Percentiles rank a stretch among this genome's conserved stretches.
Evolutionary conservation across 169 alveolate genomes (phyloP).

Genomic region (Cryptosporidium baileyi): DNA sequence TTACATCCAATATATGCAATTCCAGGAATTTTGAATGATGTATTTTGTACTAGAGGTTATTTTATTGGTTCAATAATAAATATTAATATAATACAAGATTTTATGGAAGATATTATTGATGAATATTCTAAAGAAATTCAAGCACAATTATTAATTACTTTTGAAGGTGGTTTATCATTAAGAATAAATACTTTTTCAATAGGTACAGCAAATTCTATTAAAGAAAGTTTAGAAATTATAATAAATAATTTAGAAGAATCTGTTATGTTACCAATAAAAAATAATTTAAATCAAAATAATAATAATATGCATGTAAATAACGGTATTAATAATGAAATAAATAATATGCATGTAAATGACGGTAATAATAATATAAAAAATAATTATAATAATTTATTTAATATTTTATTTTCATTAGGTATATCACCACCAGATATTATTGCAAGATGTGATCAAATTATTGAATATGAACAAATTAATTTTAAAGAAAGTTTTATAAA

Average conservation of each 20-base stretch:
- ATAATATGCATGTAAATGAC: background rate
- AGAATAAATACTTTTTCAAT: conserved; percentile 40
- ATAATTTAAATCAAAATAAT: background rate
- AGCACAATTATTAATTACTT: conserved; percentile 41
- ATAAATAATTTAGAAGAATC: conserved; percentile 39
- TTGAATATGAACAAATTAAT: conserved; percentile 5
- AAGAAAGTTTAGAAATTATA: conserved; percentile 11
- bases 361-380: background rate
- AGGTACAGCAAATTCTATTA: conserved; percentile 57
- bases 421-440: conserved; percentile 58
- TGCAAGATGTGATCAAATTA: conserved; percentile 15
- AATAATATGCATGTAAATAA: background rate
- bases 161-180: conserved; percentile 49
- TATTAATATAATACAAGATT: background rate
- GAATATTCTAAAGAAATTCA: conserved; percentile 27
- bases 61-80: conserved; percentile 55
- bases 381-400: background rate
- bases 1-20: conserved; percentile 57
- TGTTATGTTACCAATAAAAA: conserved; percentile 18
- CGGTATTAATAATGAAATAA: background rate
- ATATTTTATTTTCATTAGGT: conserved; percentile 24
- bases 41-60: conserved; percentile 50
- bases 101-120: conserved; percentile 37
- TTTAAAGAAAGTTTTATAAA: conserved; percentile 37
- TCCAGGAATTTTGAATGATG: conserved; percentile 36